These are phyloP conservation scores for Ogataea paraovalis DNA, from an alignment of 805 yeast genomes.

Conservation along the genomic window DNA sequence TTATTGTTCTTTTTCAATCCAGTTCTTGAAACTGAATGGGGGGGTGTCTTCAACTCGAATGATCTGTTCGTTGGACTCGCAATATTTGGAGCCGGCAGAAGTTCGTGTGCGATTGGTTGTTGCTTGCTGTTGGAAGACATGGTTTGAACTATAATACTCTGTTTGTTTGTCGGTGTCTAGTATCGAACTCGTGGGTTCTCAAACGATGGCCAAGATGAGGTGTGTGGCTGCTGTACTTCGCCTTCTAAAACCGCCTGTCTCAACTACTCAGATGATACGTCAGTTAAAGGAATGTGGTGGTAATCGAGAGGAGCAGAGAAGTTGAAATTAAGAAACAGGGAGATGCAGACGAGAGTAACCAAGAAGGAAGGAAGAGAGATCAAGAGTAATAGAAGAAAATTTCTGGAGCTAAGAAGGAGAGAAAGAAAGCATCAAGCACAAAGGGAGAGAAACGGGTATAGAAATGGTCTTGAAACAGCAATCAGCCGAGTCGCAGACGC, in stretches of 20 bases:
- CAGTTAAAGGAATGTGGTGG: no score
- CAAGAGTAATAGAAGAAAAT: not conserved
- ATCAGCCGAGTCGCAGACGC: no score
- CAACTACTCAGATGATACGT: no score
- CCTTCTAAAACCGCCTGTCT: no score
- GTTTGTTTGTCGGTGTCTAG: not conserved
- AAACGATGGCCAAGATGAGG: no score
- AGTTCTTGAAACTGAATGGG: slow-evolving; percentile 25
- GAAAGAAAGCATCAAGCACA: not conserved
- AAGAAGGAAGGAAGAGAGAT: not conserved
- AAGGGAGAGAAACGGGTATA: no score
- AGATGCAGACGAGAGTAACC: not conserved
- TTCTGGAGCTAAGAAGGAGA: not conserved
- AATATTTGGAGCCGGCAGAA: slow-evolving; percentile 23
- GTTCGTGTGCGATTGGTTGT: slow-evolving; percentile 17
- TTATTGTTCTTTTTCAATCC: slow-evolving; percentile 7
- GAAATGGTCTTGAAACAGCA: no score
- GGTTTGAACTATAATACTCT: not conserved
- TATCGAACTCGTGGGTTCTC: no score
- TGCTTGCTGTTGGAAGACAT: not conserved
- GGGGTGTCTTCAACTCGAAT: slow-evolving; percentile 29
- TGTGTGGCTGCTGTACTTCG: no score
- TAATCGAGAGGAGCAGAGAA: not conserved
- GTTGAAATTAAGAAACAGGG: not conserved
- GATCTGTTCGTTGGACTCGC: slow-evolving; percentile 24